A percentile compares a stretch with the other conserved stretches of the same genome.
Conservation (phyloP, 192 early-diverging fungal species). For the Phlyctochytrium arcticum region DNA sequence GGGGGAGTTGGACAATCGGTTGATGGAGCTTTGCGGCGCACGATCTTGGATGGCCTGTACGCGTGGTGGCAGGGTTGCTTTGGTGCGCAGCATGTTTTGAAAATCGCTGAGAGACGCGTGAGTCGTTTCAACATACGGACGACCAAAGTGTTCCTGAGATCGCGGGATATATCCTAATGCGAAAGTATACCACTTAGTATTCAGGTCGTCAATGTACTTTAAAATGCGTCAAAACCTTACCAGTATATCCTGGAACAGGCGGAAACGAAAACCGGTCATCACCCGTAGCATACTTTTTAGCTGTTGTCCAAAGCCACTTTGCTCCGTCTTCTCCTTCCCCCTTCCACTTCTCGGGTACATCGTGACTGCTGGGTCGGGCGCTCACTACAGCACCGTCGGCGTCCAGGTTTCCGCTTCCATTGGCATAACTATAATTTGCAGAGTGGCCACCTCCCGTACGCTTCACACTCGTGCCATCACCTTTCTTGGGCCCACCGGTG, state of each 20-base stretch:
- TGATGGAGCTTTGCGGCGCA: no score
- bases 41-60: conserved; percentile 24
- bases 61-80: conserved; percentile 40
- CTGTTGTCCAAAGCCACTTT: conserved; percentile 39
- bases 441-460: neutral
- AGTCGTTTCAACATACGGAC: conserved; percentile 53
- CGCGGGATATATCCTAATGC: conserved; percentile 47
- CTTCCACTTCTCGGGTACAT: neutral
- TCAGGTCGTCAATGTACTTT: no score
- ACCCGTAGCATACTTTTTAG: conserved; percentile 45
- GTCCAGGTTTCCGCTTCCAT: no score
- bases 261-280: conserved; percentile 56
- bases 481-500: neutral
- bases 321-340: conserved; percentile 7
- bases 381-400: no score
- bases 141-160: conserved; percentile 54
- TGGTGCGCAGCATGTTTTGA: conserved; percentile 43
- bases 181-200: neutral
- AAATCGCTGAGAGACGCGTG: conserved; percentile 46
- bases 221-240: no score
- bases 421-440: no score
- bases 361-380: neutral
- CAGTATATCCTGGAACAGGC: conserved; percentile 56
- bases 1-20: neutral
- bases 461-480: neutral